Evolutionary conservation across 805 yeast species (phyloP).

Genomic region (Cyberlindnera amylophila): DNA sequence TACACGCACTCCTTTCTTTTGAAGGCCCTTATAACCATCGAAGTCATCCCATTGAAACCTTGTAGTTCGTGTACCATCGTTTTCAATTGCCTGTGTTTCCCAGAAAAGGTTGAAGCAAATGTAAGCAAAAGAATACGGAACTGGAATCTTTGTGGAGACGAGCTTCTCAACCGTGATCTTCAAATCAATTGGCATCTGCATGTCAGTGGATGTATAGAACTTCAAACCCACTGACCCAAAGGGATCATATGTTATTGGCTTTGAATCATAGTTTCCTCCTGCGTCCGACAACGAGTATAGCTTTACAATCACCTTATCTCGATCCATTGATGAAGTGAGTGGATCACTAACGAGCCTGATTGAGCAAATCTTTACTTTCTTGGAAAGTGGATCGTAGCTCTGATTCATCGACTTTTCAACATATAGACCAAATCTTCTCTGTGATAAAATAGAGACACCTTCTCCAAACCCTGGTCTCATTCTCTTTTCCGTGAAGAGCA

Average conservation of each 20-base stretch:
- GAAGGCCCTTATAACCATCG: constrained; percentile 67
- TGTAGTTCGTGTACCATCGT: background rate
- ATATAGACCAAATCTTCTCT: constrained; percentile 62
- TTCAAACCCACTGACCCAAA: no score
- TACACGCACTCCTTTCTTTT: constrained; percentile 46
- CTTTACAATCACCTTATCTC: no score
- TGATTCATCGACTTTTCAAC: constrained; percentile 18
- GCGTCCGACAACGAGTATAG: no score
- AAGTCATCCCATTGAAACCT: constrained; percentile 42
- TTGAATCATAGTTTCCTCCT: no score
- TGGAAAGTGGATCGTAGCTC: background rate
- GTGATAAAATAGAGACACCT: constrained; percentile 74
- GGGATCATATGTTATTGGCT: no score
- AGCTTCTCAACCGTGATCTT: constrained; percentile 3
- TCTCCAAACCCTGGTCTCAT: constrained; percentile 50
- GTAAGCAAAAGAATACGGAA: constrained; percentile 24
- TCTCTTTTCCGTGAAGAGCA: constrained; percentile 51
- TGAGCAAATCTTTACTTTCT: background rate
- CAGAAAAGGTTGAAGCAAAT: constrained; percentile 44
- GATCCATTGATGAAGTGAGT: no score
- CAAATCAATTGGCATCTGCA: constrained; percentile 1
- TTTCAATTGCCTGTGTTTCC: constrained; percentile 26
- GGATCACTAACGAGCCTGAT: constrained; percentile 1
- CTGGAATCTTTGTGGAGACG: background rate
- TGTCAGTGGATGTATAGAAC: background rate